Evolutionary conservation across 2,329 filamentous ascomycete species (phyloP), one percentile per base, ranked within the genome.

Genomic region (Blastomyces parvus): DNA sequence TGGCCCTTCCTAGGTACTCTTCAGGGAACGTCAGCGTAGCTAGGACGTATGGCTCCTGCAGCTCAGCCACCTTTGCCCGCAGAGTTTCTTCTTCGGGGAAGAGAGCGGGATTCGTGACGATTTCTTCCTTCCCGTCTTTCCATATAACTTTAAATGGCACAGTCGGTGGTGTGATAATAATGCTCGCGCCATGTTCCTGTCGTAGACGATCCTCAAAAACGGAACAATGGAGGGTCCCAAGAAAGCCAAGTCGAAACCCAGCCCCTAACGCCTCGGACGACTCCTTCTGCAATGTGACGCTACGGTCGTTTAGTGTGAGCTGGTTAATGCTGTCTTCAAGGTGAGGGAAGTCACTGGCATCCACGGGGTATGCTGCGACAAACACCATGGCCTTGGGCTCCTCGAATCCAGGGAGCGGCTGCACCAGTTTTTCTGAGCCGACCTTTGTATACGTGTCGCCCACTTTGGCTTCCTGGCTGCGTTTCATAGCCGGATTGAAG

Each of bases 311-410:
- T 61, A 99, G 84, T 1, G 93, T 87, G 17, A 99, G 86, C 73
- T 97, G 93, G 65, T 88, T 88, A 72, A 99, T 97, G 74, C 91
- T 96, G 74, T 97, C 93, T 67, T 95, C 90, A 3, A 99, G 80
- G 71, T 91, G 89, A 53, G 85, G 84, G 72, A 96, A 93, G 74
- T 96, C 90, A 69, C 87, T 82, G 69, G 96, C 91, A 71, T 99
- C 92, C 0, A 92, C 91, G 0, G 94, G 94, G 70, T 96, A 99
- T 0, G 94, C 94, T 0, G 93, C 92, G 3, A 99, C 94, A 69
- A 99, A 99, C 4, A 99, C 94, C 94, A 99, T 99, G 6, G 92
- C 89, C 75, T 99, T 96, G 0, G 94, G 93, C 74, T 99, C 94
- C 73, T 96, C 93, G 65, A 99, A 99, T 2, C 93, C 94, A 0